Base-by-base conservation (phyloP, 495 filamentous ascomycete genomes). In the Rusavskia elegans region DNA sequence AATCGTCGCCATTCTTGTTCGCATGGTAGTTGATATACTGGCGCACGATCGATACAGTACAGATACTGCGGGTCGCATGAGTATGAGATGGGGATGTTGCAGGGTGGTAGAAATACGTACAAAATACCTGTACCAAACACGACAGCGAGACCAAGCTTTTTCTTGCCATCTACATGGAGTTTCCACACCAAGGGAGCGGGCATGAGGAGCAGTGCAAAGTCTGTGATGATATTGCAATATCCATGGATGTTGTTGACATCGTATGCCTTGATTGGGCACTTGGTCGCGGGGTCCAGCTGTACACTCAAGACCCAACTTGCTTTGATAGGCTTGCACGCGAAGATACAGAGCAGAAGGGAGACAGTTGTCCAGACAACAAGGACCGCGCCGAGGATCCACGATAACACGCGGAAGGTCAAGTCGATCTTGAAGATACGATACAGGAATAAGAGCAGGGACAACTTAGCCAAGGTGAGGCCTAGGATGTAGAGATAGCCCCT, bases 361-460 rank as follows among this genome's bases (percentile, higher is more conserved):
- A 32, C 30, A 1, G 48, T 50, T 1, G 25, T 37, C 48, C 37
- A 51, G 0, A 51, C n/a, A 8, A n/a, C 6, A 14, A 55, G 32
- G 37, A 55, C n/a, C 6, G 29, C 39, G 25, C 35, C 48, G 5
- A 55, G 5, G 0, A 25, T 29, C 53, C 48, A 45, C 2, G 36
- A 46, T 2, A 23, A n/a, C 9, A n/a, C 14, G 25, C 48, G 37
- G 39, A 55, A 55, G 21, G n/a, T 55, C 3, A 19, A 5, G 6
- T 23, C 32, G 37, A 55, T 19, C 11, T 25, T 4, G 40, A 55
- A 55, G 0, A 55, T 55, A 1, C 53, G 53, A 35, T 55, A 51
- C 5, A 45, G 20, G n/a, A 55, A 51, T 9, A 55, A 10, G 0
- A 55, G 53, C 23, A 55, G 45, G 39, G 53, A 46, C 5, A 55